These are phyloP conservation scores for Lepidium aucheri DNA, from an alignment of 345 rosid species.

Conservation along the genomic window DNA sequence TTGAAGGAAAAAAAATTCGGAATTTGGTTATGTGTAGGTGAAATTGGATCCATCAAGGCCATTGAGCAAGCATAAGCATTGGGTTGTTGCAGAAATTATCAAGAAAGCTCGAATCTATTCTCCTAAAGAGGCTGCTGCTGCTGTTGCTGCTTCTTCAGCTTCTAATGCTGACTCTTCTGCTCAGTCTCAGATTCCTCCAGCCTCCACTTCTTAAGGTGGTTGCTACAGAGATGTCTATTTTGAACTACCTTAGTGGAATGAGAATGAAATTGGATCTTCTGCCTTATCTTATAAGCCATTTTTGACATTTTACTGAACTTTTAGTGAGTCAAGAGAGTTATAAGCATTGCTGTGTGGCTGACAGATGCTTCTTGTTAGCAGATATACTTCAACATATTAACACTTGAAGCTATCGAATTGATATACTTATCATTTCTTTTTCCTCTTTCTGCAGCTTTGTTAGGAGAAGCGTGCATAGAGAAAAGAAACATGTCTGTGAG, in stretches of 20 bases:
- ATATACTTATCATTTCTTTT: neutral
- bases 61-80: slow-evolving; percentile 79
- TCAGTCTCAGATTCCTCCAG: slow-evolving; percentile 8
- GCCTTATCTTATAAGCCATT: neutral
- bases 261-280: neutral
- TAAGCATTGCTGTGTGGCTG: neutral
- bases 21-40: slow-evolving; percentile 31
- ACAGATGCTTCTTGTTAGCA: neutral
- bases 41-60: slow-evolving; percentile 94
- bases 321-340: too few relatives aligned
- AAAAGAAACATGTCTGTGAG: neutral
- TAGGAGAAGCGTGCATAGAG: neutral
- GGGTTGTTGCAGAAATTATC: slow-evolving; percentile 85
- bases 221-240: neutral
- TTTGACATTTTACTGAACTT: too few relatives aligned
- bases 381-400: neutral
- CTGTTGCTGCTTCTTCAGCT: slow-evolving; percentile 5
- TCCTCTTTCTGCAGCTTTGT: slow-evolving; percentile 7
- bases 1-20: neutral
- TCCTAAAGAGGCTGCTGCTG: slow-evolving; percentile 27
- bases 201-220: slow-evolving; percentile 30
- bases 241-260: neutral
- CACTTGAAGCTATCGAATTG: neutral
- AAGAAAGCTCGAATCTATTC: slow-evolving; percentile 73
- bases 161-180: slow-evolving; percentile 3